phyloP scores from a whole-genome alignment of 169 alveolate species.

The Miamiensis avidus region DNA sequence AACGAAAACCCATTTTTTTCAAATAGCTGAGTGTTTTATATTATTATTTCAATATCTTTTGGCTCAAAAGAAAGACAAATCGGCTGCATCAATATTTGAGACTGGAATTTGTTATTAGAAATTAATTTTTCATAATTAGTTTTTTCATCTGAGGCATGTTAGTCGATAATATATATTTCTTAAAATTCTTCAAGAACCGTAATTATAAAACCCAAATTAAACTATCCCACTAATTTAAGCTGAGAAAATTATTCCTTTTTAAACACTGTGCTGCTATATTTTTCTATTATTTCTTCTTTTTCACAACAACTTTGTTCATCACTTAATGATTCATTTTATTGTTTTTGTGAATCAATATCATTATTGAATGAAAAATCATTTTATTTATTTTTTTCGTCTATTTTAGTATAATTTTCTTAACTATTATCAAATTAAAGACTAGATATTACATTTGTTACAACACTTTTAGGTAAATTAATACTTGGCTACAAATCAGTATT shows the following conservation, averaged over 20 bases:
- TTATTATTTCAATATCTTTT: constrained; percentile 60
- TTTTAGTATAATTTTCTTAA: no score
- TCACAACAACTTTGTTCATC: neutral
- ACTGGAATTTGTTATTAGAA: constrained; percentile 78
- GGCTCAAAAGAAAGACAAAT: constrained; percentile 90
- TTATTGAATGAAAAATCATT: no score
- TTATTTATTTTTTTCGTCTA: no score
- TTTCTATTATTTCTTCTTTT: neutral
- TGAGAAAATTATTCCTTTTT: constrained; percentile 86
- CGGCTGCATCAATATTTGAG: constrained; percentile 91
- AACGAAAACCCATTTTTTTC: constrained; percentile 85
- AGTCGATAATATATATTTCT: constrained; percentile 94
- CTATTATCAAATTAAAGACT: no score
- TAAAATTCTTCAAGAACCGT: constrained; percentile 66
- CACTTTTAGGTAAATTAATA: no score
- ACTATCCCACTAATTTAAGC: constrained; percentile 87
- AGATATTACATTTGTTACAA: no score
- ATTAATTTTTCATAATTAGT: constrained; percentile 90
- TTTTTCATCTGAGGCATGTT: constrained; percentile 99
- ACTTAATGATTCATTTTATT: no score
- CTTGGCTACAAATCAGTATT: no score
- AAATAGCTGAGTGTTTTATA: constrained; percentile 74
- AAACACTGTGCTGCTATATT: constrained; percentile 19
- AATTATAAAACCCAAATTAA: constrained; percentile 96
- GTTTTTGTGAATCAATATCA: no score